These are phyloP conservation scores for Neophaeococcomyces aloes DNA, from an alignment of 2,329 filamentous ascomycete species.

Conservation along the genomic window DNA sequence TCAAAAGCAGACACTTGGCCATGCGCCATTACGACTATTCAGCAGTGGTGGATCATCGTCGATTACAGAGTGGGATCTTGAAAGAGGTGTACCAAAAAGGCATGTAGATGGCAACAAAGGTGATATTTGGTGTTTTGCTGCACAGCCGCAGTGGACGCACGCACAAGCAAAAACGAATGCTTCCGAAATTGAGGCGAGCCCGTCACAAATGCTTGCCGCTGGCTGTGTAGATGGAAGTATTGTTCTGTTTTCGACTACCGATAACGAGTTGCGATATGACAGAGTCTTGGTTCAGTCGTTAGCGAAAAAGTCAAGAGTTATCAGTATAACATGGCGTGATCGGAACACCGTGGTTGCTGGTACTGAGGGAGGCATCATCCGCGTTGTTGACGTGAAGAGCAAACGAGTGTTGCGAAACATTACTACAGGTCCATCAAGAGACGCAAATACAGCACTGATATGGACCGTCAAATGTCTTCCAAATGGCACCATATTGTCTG, in stretches of 20 bases:
- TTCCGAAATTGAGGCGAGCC: constrained; percentile 28
- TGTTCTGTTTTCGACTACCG: constrained; percentile 74
- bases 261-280: constrained; percentile 69
- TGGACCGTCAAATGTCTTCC: constrained; percentile 87
- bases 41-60: constrained; percentile 90
- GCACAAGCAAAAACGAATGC: constrained; percentile 29
- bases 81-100: constrained; percentile 62
- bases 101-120: constrained; percentile 87
- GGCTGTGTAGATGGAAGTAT: constrained; percentile 89
- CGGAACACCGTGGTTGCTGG: constrained; percentile 74
- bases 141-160: constrained; percentile 55
- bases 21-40: constrained; percentile 75
- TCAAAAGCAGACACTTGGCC: constrained; percentile 34
- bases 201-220: constrained; percentile 59
- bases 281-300: constrained; percentile 24
- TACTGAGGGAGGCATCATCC: constrained; percentile 93
- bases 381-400: constrained; percentile 75
- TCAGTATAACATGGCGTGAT: constrained; percentile 84
- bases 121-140: constrained; percentile 92
- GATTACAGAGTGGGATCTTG: constrained; percentile 90
- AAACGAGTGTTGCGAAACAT: constrained; percentile 69
- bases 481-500: constrained; percentile 83
- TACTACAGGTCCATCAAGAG: constrained; percentile 71
- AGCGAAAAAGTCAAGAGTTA: constrained; percentile 69
- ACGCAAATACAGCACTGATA: constrained; percentile 76